phyloP scores from a whole-genome alignment of 306 rosid genomes.

The Pterocarpus macrocarpus region DNA sequence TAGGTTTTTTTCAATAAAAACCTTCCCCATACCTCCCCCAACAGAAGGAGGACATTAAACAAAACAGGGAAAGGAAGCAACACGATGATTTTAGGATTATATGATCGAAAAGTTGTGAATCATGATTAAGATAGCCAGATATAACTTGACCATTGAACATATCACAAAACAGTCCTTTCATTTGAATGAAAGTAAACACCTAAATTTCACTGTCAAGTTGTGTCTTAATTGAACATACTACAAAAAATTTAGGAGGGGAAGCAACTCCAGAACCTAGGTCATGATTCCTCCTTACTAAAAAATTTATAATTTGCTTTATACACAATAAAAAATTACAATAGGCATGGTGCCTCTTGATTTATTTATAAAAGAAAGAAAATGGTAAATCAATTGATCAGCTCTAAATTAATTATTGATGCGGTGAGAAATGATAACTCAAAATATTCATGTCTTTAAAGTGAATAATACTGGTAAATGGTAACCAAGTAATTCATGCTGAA shows the following conservation, averaged over 20 bases:
- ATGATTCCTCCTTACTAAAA: neutral
- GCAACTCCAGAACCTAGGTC: conserved; percentile 18
- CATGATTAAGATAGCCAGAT: conserved; percentile 4
- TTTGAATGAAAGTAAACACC: conserved; percentile 20
- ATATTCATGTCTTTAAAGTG: no score
- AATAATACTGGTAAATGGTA: no score
- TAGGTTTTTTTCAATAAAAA: conserved; percentile 1
- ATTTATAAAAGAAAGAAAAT: no score
- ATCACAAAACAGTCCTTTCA: neutral
- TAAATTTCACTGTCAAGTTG: neutral
- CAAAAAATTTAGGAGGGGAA: conserved; percentile 14
- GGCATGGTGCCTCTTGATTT: no score
- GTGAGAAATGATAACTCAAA: no score
- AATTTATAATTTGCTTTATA: neutral
- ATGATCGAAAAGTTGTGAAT: neutral
- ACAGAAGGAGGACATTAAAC: no score
- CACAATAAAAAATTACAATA: neutral
- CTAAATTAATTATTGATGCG: no score
- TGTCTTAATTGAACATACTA: neutral
- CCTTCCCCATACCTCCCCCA: neutral
- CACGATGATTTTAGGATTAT: neutral
- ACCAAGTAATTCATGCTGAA: no score
- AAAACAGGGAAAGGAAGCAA: conserved; percentile 6
- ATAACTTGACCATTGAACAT: conserved; percentile 1
- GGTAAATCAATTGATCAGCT: no score